Evolutionary conservation across 345 rosid species (phyloP).

Genomic region (Turritis glabra): DNA sequence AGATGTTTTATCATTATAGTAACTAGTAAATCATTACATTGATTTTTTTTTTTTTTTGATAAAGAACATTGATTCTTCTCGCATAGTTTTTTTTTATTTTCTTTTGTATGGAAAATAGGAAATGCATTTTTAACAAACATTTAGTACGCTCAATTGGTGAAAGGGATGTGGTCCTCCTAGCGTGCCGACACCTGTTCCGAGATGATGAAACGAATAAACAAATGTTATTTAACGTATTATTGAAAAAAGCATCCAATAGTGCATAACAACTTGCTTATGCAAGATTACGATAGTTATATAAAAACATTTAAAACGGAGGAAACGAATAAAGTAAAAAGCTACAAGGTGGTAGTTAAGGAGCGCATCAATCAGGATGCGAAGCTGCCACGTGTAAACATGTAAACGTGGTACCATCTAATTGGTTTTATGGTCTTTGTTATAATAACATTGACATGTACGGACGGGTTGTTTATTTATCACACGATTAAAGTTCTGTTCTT

Average conservation of each 20-base stretch:
- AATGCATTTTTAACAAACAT: background rate
- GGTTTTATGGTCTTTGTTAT: constrained; percentile 6
- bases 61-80: background rate
- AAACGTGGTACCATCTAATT: background rate
- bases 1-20: background rate
- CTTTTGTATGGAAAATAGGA: background rate
- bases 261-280: constrained; percentile 24
- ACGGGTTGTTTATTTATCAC: background rate
- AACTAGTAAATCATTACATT: constrained; percentile 1
- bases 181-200: constrained; percentile 44
- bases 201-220: constrained; percentile 18
- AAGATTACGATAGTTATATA: too few species aligned
- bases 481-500: constrained; percentile 2
- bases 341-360: background rate
- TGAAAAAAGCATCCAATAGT: constrained; percentile 28
- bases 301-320: background rate
- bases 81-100: background rate
- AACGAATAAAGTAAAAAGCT: constrained; percentile 28
- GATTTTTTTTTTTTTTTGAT: background rate
- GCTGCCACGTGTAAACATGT: background rate
- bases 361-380: constrained; percentile 1
- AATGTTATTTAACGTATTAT: background rate
- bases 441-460: constrained; percentile 14
- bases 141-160: background rate
- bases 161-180: constrained; percentile 38